A percentile compares a stretch with the other conserved stretches of the same genome.
phyloP scores from a whole-genome alignment of 768 basidiomycete species.

The Xerocomellus amylosporus region DNA sequence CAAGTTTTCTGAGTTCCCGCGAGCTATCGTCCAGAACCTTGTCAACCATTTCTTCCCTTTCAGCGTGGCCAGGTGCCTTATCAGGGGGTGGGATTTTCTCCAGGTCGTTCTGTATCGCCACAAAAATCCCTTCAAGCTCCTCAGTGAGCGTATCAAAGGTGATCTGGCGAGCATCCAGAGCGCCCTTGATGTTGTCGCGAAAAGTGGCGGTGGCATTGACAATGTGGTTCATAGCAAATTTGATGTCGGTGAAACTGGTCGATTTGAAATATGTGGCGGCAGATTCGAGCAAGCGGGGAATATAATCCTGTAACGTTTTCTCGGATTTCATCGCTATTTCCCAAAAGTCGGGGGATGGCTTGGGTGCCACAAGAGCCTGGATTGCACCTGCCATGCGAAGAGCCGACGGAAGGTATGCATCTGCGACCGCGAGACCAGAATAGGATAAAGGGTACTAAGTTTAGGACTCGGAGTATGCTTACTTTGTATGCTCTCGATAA shows the following conservation, averaged over 20 bases:
- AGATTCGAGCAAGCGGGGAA: conserved; percentile 3
- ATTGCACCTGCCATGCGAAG: too few relatives aligned
- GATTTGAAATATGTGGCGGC: conserved; percentile 5
- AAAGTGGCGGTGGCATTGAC: conserved; percentile 11
- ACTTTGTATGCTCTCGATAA: not conserved
- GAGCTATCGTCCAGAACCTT: too few relatives aligned
- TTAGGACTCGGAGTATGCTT: not conserved
- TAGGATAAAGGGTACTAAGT: not conserved
- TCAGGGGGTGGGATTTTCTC: too few relatives aligned
- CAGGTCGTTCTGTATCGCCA: not conserved
- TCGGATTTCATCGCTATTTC: conserved; percentile 5
- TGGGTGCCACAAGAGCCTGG: not conserved
- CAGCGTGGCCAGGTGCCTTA: too few relatives aligned
- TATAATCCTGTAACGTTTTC: not conserved
- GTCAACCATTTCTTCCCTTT: too few relatives aligned
- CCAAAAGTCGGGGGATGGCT: conserved; percentile 9
- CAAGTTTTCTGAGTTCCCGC: not conserved
- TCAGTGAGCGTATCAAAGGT: conserved; percentile 3
- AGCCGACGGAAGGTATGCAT: not conserved
- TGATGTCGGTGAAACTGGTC: conserved; percentile 2
- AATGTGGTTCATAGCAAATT: conserved; percentile 6
- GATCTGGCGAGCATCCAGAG: conserved; percentile 4
- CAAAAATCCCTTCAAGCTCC: conserved; percentile 16
- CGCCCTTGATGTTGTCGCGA: conserved; percentile 6
- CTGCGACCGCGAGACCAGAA: not conserved